Percentiles rank a stretch among this genome's conserved stretches.
phyloP scores from a whole-genome alignment of 179 eudicot species.

The Carnegiea gigantea region DNA sequence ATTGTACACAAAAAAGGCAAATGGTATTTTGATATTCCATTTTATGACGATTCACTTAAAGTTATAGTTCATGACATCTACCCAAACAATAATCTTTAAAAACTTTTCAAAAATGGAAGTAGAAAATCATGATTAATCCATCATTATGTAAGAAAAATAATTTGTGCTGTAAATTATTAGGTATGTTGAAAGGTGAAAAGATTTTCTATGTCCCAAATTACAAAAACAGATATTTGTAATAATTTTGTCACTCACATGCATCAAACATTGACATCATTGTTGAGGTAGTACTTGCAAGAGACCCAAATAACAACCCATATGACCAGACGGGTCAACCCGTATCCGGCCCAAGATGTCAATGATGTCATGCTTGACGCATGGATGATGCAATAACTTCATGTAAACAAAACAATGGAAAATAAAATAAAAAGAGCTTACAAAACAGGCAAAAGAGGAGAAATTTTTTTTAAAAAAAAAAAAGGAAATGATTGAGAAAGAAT shows the following conservation, averaged over 20 bases:
- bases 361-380: slow-evolving; percentile 27
- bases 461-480: background rate
- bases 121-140: too few relatives aligned
- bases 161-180: background rate
- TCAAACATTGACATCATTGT: background rate
- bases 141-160: too few relatives aligned
- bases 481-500: slow-evolving; percentile 25
- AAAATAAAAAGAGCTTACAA: background rate
- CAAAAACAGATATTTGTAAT: background rate
- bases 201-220: background rate
- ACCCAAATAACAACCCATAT: background rate
- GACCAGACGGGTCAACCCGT: background rate
- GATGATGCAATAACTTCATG: slow-evolving; percentile 20
- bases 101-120: too few relatives aligned
- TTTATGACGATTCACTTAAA: too few relatives aligned
- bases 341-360: background rate
- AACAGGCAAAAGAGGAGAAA: slow-evolving; percentile 11
- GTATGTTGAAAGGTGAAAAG: background rate
- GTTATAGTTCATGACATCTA: too few relatives aligned
- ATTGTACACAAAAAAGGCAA: too few relatives aligned
- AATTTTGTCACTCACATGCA: background rate
- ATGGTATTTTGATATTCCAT: too few relatives aligned
- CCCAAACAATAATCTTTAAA: too few relatives aligned
- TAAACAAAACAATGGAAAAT: background rate
- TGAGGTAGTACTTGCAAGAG: background rate